phyloP scores from a whole-genome alignment of 768 basidiomycete species.

The Rubroboletus pulcherrimus region DNA sequence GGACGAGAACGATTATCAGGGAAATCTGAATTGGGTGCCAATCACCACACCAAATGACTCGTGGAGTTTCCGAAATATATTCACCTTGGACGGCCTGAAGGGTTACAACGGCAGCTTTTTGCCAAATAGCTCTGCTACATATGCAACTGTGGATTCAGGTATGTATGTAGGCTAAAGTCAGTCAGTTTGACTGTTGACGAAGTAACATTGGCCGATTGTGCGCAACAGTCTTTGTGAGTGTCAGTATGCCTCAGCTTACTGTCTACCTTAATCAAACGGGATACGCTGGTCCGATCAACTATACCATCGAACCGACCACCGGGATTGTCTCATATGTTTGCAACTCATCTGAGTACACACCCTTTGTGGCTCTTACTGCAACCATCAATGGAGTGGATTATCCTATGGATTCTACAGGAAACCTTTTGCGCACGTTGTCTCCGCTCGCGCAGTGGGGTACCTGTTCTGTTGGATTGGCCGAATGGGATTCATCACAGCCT shows the following conservation, averaged over 20 bases:
- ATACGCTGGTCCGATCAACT: constrained; percentile 13
- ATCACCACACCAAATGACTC: constrained; percentile 12
- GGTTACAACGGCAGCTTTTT: constrained; percentile 9
- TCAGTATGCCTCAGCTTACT: background rate
- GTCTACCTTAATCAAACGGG: constrained; percentile 9
- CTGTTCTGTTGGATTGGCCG: constrained; percentile 10
- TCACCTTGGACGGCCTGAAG: constrained; percentile 15
- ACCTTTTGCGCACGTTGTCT: constrained; percentile 8
- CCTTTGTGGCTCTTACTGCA: constrained; percentile 18
- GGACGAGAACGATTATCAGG: constrained; percentile 2
- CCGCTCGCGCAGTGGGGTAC: constrained; percentile 5
- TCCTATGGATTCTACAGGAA: constrained; percentile 20
- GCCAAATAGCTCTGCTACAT: background rate
- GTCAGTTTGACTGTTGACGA: background rate
- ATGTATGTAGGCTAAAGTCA: background rate
- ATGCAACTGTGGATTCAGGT: constrained; percentile 12
- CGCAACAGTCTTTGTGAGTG: constrained; percentile 1
- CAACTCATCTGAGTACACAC: constrained; percentile 2
- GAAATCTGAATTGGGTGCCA: constrained; percentile 20
- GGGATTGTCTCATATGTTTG: constrained; percentile 16
- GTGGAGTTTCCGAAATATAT: constrained; percentile 4
- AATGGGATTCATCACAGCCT: background rate
- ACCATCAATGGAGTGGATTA: constrained; percentile 17
- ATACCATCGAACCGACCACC: background rate
- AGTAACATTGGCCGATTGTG: too few species aligned